Evolutionary conservation across 768 basidiomycete genomes (phyloP), one percentile per base, ranked within the genome.

Genomic region (Suillus clintonianus): DNA sequence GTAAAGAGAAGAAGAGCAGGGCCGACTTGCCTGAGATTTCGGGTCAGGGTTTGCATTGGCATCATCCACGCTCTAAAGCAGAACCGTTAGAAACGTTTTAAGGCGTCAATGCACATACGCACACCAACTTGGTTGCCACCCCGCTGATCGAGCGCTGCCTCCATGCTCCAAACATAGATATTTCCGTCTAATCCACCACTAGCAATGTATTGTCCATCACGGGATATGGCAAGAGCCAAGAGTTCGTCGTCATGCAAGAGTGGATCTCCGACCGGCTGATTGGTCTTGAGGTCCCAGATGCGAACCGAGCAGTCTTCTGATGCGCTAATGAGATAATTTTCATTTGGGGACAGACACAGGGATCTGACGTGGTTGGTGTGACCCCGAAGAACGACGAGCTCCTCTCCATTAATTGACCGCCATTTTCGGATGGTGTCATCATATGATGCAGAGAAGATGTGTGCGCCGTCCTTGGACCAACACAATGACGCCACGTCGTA

Each of bases 181-280:
- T 83, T 79, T 64, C 86, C 82, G 72, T 97, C 95, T 70, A 84
- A 84, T 0, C 94, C 94, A 14, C 87, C 94, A 68, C 90, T 94
- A 3, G 88, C 92, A 7, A 97, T 81, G 60, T 87, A 86, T 69
- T 83, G 88, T 15, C 90, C 94, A 77, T 97, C 94, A 3, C 83
- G 81, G 67, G 91, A 94, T 42, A 95, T 70, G 5, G 94, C 91
- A 4, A 96, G 80, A 9, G 85, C 82, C 39, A 91, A 80, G 0
- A 97, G 84, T 75, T 93, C 90, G 68, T 92, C 92, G 11, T 83
- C 87, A 72, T 97, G 95, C 0, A 94, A 93, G 62, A 82, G 75
- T 2, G 84, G 72, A 1, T 82, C 81, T 17, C 58, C 58, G 7
- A 59, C 22, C 43, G 10, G 58, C 45, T 59, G 39, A 30, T 59